Evolutionary conservation across 2,329 filamentous ascomycete genomes (phyloP).

Genomic region (Mollisiaceae sp.): DNA sequence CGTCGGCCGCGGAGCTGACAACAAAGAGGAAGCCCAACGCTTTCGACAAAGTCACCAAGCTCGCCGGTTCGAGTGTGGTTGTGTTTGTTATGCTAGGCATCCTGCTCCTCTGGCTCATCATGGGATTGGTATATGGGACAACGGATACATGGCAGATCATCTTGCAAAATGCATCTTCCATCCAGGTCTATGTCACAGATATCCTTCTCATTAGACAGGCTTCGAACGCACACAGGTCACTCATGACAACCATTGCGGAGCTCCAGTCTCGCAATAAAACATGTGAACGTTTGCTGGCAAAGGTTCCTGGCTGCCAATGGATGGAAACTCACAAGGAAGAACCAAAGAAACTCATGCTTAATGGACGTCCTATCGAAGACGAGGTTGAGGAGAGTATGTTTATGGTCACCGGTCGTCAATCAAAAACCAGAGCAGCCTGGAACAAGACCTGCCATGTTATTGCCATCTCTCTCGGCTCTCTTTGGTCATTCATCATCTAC

Average conservation of each 20-base stretch:
- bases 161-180: slow-evolving; percentile 45
- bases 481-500: slow-evolving; percentile 43
- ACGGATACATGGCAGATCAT: slow-evolving; percentile 46
- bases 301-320: slow-evolving; percentile 36
- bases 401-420: slow-evolving; percentile 22
- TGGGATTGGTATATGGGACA: slow-evolving; percentile 42
- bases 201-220: slow-evolving; percentile 48
- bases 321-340: slow-evolving; percentile 32
- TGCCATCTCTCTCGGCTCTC: slow-evolving; percentile 40
- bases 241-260: slow-evolving; percentile 41
- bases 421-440: slow-evolving; percentile 25
- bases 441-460: slow-evolving; percentile 27
- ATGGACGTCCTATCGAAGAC: slow-evolving; percentile 37
- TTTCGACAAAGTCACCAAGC: slow-evolving; percentile 39
- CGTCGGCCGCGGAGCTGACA: slow-evolving; percentile 19
- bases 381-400: slow-evolving; percentile 27
- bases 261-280: slow-evolving; percentile 44
- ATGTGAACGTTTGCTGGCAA: slow-evolving; percentile 41
- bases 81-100: slow-evolving; percentile 43
- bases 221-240: slow-evolving; percentile 41
- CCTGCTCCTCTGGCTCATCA: slow-evolving; percentile 41
- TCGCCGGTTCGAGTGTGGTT: slow-evolving; percentile 38
- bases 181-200: slow-evolving; percentile 46
- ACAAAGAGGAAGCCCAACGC: slow-evolving; percentile 28
- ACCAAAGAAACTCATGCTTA: slow-evolving; percentile 40